Base-by-base conservation (phyloP, 495 filamentous ascomycete species). In the Lasiosphaeriaceae sp. region DNA sequence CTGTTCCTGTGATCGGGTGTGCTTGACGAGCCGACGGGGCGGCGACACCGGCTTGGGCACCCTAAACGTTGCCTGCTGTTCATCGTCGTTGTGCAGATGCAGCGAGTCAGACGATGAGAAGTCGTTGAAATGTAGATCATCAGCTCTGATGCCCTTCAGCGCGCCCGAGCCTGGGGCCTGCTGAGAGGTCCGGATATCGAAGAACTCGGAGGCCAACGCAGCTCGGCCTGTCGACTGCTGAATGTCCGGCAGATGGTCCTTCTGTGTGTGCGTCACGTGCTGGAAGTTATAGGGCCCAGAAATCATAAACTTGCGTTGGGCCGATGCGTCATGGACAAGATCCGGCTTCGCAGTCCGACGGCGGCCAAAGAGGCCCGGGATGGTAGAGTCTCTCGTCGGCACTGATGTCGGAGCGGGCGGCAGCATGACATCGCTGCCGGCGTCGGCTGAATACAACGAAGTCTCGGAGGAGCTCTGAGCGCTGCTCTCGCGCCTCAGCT, bases 221-320 rank as follows among this genome's bases (percentile, higher is more conserved):
- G 37, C 79, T 80, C 11, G 80, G 66, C 29, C 74, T 4, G n/a
- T 8, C 8, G 9, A 37, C 9, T 8, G 77, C 39, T 84, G 78
- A 29, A 90, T 61, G 12, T 76, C 74, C 14, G 84, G 76, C 47
- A 90, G 77, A 54, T 88, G 82, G 14, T 85, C 73, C 21, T 80
- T 83, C 37, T 81, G 81, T 16, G 87, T 90, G 66, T 95, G 89
- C 22, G 87, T 88, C 46, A 96, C 71, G 69, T 96, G 91, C 61
- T 92, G 90, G 64, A 96, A 96, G 70, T 92, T 88, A 70, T 88
- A 96, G 5, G 91, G 91, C 21, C 82, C 83, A 0, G 91, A 96
- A 50, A 96, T 96, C 46, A 77, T 62, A 55, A 73, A 51, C 63
- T 70, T 75, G 65, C 62, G 73, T 44, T 63, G 64, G 23, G 66